A percentile compares a stretch with the other conserved stretches of the same genome.
phyloP scores from a whole-genome alignment of 202 grass and related monocot genomes.

The Setaria italica region DNA sequence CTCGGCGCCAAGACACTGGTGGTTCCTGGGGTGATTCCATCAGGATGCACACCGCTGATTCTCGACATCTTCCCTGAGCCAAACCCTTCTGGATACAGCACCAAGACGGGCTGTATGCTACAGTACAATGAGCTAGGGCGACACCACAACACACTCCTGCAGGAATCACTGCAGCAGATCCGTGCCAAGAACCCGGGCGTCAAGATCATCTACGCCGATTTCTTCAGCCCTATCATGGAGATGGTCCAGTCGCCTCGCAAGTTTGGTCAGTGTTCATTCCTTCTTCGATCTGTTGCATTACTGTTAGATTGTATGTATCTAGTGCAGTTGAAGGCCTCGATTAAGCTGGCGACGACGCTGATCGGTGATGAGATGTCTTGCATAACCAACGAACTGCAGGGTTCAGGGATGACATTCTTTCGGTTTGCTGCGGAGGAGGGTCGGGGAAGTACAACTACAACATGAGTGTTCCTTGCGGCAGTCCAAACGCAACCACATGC shows the following conservation, averaged over 20 bases:
- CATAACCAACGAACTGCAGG: constrained; percentile 16
- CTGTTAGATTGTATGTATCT: not conserved
- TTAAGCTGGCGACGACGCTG: no score
- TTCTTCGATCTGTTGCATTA: not conserved
- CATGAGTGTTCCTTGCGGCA: constrained; percentile 29
- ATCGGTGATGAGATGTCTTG: not conserved
- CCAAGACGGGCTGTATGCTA: constrained; percentile 35
- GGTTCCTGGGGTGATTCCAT: constrained; percentile 56
- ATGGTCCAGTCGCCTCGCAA: constrained; percentile 22
- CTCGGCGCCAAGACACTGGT: constrained; percentile 42
- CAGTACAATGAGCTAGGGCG: constrained; percentile 37
- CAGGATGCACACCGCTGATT: constrained; percentile 48
- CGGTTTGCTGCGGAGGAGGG: constrained; percentile 47
- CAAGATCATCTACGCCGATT: constrained; percentile 49
- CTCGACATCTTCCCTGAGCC: constrained; percentile 25
- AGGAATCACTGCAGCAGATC: not conserved
- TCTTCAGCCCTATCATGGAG: constrained; percentile 49
- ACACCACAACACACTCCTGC: constrained; percentile 44
- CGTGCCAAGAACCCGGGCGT: not conserved
- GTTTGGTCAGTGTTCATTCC: not conserved
- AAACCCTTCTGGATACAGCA: constrained; percentile 31
- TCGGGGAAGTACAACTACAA: constrained; percentile 43
- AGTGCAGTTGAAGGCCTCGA: no score
- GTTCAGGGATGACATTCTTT: constrained; percentile 12
- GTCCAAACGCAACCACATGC: not conserved